These are phyloP conservation scores for Picea engelmannii DNA, from an alignment of 83 land plant genomes.

Conservation along the genomic window DNA sequence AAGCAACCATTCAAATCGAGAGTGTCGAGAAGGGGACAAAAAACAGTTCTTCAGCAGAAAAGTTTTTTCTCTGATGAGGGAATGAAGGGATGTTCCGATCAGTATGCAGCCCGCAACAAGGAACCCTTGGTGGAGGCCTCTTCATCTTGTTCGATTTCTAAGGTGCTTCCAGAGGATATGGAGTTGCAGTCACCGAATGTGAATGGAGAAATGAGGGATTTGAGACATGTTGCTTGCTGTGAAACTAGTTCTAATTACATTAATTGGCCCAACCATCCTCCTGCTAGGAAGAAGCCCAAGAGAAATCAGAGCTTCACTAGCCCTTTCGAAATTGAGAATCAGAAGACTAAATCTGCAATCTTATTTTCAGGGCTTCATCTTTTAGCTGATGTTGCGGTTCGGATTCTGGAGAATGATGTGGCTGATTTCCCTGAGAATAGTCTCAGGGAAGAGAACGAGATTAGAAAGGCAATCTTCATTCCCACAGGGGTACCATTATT, in stretches of 20 bases:
- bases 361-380: background rate
- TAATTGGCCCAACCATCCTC: background rate
- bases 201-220: background rate
- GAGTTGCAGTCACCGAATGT: background rate
- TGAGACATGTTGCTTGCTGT: background rate
- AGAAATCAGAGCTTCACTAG: background rate
- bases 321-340: background rate
- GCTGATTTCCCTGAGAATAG: no score
- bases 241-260: background rate
- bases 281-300: background rate
- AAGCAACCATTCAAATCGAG: background rate
- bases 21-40: constrained; percentile 2
- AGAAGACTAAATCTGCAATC: background rate
- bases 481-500: background rate
- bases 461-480: background rate
- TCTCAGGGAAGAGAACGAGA: background rate
- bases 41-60: background rate
- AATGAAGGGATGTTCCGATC: background rate
- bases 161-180: background rate
- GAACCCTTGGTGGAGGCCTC: background rate
- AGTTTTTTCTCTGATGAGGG: background rate
- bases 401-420: background rate
- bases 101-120: no score
- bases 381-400: background rate
- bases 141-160: background rate